A percentile compares a stretch with the other conserved stretches of the same genome.
These are phyloP conservation scores for Fraxinus albicans DNA, from an alignment of 305 asterid genomes.

Conservation along the genomic window DNA sequence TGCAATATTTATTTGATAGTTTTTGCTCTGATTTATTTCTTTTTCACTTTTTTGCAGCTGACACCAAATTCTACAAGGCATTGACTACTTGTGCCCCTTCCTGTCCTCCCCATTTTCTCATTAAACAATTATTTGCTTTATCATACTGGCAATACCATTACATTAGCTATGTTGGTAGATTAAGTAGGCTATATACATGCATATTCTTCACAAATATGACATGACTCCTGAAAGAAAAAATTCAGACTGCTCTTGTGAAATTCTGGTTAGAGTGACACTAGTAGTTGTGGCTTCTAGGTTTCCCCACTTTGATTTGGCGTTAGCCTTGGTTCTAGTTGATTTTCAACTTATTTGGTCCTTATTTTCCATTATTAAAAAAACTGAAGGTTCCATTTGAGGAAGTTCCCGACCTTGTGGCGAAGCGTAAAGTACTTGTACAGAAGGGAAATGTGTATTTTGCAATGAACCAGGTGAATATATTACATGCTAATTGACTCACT, in stretches of 20 bases:
- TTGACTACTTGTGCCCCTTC: constrained; percentile 25
- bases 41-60: constrained; percentile 52
- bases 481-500: constrained; percentile 19
- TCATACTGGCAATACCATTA: constrained; percentile 20
- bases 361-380: constrained; percentile 20
- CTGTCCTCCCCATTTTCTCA: constrained; percentile 7
- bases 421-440: constrained; percentile 69
- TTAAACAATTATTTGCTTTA: constrained; percentile 17
- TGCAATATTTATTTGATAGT: neutral
- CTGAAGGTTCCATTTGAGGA: constrained; percentile 92
- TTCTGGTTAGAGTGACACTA: neutral
- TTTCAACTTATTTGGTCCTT: constrained; percentile 23
- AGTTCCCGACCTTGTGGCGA: constrained; percentile 92
- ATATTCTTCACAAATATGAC: neutral
- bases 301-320: neutral
- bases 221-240: neutral
- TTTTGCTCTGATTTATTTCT: constrained; percentile 12
- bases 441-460: constrained; percentile 93
- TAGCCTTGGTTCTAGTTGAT: constrained; percentile 21
- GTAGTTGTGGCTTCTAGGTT: neutral
- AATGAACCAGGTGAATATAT: constrained; percentile 66
- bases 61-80: constrained; percentile 81
- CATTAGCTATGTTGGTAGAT: neutral
- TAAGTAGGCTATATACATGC: neutral
- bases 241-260: neutral